Base-by-base conservation (phyloP, 371 early-diverging fungal genomes). In the Saksenaea oblongispora region DNA sequence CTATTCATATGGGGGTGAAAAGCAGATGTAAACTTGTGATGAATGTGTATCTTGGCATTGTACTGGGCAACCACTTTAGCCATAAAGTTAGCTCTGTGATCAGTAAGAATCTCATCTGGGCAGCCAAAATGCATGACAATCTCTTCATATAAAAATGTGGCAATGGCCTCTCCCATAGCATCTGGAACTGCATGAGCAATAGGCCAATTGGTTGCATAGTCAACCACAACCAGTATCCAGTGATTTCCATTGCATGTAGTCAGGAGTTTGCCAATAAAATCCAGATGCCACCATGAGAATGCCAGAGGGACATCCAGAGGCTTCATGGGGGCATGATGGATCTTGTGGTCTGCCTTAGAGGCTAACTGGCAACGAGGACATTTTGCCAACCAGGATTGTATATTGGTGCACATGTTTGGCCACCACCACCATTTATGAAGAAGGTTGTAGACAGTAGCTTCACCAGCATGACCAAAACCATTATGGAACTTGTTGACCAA, bases 161-260 rank as follows among this genome's bases (percentile, higher is more conserved):
- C 74, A 27, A 80, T 64, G 0, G 71, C 70, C 31, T 72, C 64
- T 31, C 65, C 69, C 0, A 68, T 59, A 1, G 77, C 75, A 7
- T 57, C 67, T 39, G 75, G 75, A 5, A 78, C 59, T 0, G 80
- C 76, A 7, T 61, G 42, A 0, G 75, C 74, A 18, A 70, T 59
- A 0, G 67, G 63, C 78, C 80, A 81, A 51, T 67, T 76, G 0
- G 78, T 79, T 1, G 70, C 54, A 56, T 74, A 63, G 59, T 82
- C 84, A 0, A 81, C 73, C 1, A 75, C 80, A 18, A 69, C 61
- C 5, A 73, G 36, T 0, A 68, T 27, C 68, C 65, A 31, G 68
- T 3, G 35, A 24, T 73, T 69, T 5, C 64, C 62, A 7, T 37
- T 5, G 1, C 2, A 3, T 0, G 60, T 55, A 14, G 26, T 36